A percentile compares a stretch with the other conserved stretches of the same genome.
Evolutionary conservation across 2,329 filamentous ascomycete species (phyloP).

Genomic region (Lachnellula hyalina): DNA sequence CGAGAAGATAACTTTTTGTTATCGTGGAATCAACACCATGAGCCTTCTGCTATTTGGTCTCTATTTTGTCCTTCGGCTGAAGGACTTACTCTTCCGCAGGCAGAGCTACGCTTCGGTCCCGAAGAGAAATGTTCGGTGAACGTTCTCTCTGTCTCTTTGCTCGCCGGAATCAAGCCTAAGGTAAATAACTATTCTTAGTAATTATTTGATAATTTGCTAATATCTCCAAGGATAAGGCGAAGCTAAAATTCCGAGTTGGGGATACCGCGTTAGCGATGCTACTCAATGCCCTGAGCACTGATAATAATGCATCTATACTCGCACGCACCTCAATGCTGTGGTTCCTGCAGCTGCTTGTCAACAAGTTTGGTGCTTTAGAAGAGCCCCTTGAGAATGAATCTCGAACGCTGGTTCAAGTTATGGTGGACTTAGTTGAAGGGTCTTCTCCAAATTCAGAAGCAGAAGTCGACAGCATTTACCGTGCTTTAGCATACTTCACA

Average conservation of each 20-base stretch:
- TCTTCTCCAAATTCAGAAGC: neutral
- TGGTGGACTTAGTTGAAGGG: conserved; percentile 11
- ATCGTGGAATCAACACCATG: conserved; percentile 1
- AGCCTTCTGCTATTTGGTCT: conserved; percentile 12
- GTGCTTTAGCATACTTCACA: conserved; percentile 25
- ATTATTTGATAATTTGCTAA: conserved; percentile 7
- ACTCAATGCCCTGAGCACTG: conserved; percentile 12
- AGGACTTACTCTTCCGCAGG: conserved; percentile 6
- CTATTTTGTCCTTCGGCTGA: conserved; percentile 11
- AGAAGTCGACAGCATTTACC: conserved; percentile 19
- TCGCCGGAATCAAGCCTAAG: conserved; percentile 23
- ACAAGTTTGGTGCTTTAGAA: conserved; percentile 26
- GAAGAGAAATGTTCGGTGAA: conserved; percentile 18
- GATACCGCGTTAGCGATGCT: conserved; percentile 23
- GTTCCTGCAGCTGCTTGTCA: conserved; percentile 26
- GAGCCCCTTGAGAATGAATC: neutral
- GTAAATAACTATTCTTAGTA: conserved; percentile 10
- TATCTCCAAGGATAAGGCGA: conserved; percentile 4
- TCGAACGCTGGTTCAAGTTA: conserved; percentile 11
- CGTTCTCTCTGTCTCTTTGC: conserved; percentile 19
- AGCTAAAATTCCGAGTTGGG: conserved; percentile 13
- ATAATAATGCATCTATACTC: conserved; percentile 10
- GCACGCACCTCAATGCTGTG: conserved; percentile 21
- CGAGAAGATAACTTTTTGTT: conserved; percentile 16
- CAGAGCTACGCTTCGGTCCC: conserved; percentile 11